A percentile compares a stretch with the other conserved stretches of the same genome.
phyloP scores from a whole-genome alignment of 192 early-diverging fungal genomes.

The Coemansia reversa region DNA sequence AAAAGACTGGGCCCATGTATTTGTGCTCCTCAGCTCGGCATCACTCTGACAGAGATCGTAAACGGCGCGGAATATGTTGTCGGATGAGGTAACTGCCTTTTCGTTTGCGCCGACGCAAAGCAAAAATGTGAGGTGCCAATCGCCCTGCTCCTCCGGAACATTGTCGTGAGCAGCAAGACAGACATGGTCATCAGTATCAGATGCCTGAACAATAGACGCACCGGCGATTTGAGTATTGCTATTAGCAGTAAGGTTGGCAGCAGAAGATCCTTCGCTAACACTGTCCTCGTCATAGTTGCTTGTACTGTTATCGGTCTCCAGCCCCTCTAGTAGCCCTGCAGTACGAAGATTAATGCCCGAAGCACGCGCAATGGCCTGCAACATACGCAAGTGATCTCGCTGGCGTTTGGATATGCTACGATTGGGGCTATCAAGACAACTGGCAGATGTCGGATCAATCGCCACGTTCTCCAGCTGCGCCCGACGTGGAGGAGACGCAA shows the following conservation, averaged over 20 bases:
- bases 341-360: conserved; percentile 36
- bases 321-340: conserved; percentile 22
- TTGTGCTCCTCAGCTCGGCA: conserved; percentile 13
- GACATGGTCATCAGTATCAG: neutral
- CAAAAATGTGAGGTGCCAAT: conserved; percentile 27
- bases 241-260: neutral
- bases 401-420: neutral
- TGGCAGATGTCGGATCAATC: neutral
- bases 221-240: neutral
- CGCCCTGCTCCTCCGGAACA: neutral
- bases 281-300: neutral
- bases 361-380: conserved; percentile 39
- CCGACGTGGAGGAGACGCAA: conserved; percentile 8
- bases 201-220: neutral
- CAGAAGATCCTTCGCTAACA: conserved; percentile 2
- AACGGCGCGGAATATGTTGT: conserved; percentile 29
- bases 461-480: conserved; percentile 11
- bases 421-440: neutral
- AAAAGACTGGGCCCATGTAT: conserved; percentile 29
- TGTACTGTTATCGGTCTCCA: conserved; percentile 16
- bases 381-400: conserved; percentile 30
- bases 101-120: conserved; percentile 16
- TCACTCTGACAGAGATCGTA: conserved; percentile 17
- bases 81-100: conserved; percentile 11
- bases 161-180: neutral